Percentiles rank a stretch among this genome's conserved stretches.
phyloP scores from a whole-genome alignment of 2,329 filamentous ascomycete genomes.

The Hortaea werneckii region DNA sequence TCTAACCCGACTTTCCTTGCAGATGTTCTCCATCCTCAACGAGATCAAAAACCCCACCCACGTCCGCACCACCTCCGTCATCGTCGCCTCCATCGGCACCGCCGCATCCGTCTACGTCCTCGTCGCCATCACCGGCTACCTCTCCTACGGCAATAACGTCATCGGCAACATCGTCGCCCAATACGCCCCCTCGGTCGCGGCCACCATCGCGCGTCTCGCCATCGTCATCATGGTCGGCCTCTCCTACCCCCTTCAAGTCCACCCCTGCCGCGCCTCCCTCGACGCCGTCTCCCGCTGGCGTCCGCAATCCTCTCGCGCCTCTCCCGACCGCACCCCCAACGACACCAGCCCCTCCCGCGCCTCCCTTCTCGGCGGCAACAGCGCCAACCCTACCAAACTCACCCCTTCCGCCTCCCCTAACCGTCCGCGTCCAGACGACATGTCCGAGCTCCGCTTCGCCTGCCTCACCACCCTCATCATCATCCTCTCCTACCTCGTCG shows the following conservation, averaged over 20 bases:
- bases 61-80: conserved; percentile 65
- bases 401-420: conserved; percentile 10
- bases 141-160: conserved; percentile 86
- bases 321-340: neutral
- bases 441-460: conserved; percentile 83
- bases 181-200: conserved; percentile 69
- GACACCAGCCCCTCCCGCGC: neutral
- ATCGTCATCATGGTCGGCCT: conserved; percentile 96
- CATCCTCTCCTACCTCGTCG: conserved; percentile 72
- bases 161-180: conserved; percentile 89
- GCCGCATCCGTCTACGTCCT: conserved; percentile 81
- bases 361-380: conserved; percentile 13
- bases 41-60: conserved; percentile 83
- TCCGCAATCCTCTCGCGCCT: neutral
- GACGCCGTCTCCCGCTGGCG: conserved; percentile 94
- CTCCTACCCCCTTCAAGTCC: conserved; percentile 88
- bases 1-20: conserved; percentile 7
- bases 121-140: conserved; percentile 87
- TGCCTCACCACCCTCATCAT: conserved; percentile 80
- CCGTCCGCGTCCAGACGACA: conserved; percentile 38
- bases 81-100: conserved; percentile 74
- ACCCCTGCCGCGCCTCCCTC: conserved; percentile 89
- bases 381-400: neutral
- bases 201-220: conserved; percentile 86
- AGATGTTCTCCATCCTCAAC: conserved; percentile 99